A percentile compares a stretch with the other conserved stretches of the same genome.
These are phyloP conservation scores for Apiospora aurea DNA, from an alignment of 2,329 filamentous ascomycete species.

Conservation along the genomic window DNA sequence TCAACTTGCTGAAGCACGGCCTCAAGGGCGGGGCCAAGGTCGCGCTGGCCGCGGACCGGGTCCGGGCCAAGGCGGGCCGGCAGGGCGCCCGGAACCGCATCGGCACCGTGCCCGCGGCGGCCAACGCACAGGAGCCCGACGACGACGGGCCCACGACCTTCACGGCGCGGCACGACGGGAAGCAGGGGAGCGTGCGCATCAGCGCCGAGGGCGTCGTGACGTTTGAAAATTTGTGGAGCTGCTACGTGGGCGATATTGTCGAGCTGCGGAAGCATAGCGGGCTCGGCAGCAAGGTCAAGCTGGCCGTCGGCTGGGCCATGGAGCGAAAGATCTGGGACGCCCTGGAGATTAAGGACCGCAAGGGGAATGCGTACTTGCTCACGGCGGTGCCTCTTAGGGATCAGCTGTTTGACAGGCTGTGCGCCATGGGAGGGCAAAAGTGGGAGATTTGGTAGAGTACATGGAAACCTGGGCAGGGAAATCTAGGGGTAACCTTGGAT, in stretches of 20 bases:
- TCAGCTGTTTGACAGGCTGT: conserved; percentile 81
- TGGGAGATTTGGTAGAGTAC: conserved; percentile 74
- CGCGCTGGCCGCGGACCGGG: conserved; percentile 72
- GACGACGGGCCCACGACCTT: conserved; percentile 76
- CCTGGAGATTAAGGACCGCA: conserved; percentile 67
- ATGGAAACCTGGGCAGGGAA: too few relatives aligned
- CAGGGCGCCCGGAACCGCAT: conserved; percentile 73
- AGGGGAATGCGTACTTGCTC: conserved; percentile 63
- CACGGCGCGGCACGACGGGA: conserved; percentile 72
- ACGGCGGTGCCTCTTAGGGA: conserved; percentile 77
- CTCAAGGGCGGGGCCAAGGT: conserved; percentile 76
- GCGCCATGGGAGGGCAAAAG: conserved; percentile 81
- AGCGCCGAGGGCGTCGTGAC: conserved; percentile 66
- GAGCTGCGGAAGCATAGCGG: conserved; percentile 83
- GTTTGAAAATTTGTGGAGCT: conserved; percentile 66
- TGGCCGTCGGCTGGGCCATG: conserved; percentile 82
- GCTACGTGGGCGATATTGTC: conserved; percentile 73
- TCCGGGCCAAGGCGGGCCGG: conserved; percentile 70
- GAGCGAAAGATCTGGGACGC: conserved; percentile 78
- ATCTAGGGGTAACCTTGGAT: too few relatives aligned
- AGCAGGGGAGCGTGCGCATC: conserved; percentile 76
- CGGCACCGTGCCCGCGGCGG: conserved; percentile 65
- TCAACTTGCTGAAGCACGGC: conserved; percentile 72
- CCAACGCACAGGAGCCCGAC: conserved; percentile 47
- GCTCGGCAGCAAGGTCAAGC: conserved; percentile 83